Percentiles rank a stretch among this genome's conserved stretches.
These are phyloP conservation scores for Flaveria brownii DNA, from an alignment of 129 eudicot genomes.

Conservation along the genomic window DNA sequence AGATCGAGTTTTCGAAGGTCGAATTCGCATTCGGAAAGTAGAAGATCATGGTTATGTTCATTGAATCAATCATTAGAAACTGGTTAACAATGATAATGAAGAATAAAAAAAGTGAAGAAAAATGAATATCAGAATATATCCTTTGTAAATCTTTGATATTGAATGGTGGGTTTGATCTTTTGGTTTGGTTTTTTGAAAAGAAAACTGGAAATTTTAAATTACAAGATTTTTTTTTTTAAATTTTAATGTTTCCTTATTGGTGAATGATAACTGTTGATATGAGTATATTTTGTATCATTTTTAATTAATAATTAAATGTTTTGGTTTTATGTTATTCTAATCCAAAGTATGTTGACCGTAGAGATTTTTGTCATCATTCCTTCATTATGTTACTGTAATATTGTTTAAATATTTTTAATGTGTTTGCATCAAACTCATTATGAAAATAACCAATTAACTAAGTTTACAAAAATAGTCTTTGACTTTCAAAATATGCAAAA, in stretches of 20 bases:
- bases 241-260: slow-evolving; percentile 9
- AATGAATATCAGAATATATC: slow-evolving; percentile 7
- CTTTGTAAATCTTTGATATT: slow-evolving; percentile 17
- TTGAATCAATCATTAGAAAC: slow-evolving; percentile 63
- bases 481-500: too few relatives aligned
- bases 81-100: slow-evolving; percentile 38
- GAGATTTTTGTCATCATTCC: background rate
- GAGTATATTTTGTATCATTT: background rate
- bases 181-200: slow-evolving; percentile 24
- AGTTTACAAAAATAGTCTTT: too few relatives aligned
- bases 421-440: too few relatives aligned
- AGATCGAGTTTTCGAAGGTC: slow-evolving; percentile 62
- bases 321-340: background rate
- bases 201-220: background rate
- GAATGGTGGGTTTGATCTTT: slow-evolving; percentile 32
- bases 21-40: slow-evolving; percentile 52
- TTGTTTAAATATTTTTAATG: too few relatives aligned
- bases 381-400: background rate
- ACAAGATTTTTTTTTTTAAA: slow-evolving; percentile 1
- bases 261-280: slow-evolving; percentile 4
- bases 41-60: slow-evolving; percentile 83
- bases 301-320: background rate
- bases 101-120: background rate
- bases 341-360: background rate
- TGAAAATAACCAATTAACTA: too few relatives aligned